These are phyloP conservation scores for Sphagnum tenellum DNA, from an alignment of 225 moss, liverwort and hornwort species.

Conservation along the genomic window DNA sequence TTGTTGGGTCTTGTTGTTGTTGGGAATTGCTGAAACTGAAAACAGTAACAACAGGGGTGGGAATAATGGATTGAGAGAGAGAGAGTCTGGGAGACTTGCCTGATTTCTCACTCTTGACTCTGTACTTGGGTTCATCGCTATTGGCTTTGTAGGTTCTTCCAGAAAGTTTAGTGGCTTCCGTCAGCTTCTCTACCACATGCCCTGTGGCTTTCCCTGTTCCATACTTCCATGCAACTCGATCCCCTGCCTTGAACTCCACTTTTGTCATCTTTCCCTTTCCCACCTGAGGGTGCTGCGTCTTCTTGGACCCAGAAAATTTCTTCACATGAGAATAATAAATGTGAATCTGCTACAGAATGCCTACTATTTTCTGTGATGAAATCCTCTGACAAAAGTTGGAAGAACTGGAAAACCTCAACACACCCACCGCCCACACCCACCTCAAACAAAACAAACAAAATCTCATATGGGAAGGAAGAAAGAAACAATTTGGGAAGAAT, in stretches of 20 bases:
- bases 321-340: too few relatives aligned
- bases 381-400: too few relatives aligned
- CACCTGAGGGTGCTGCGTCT: too few relatives aligned
- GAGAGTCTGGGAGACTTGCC: conserved; percentile 16
- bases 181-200: conserved; percentile 47
- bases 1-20: too few relatives aligned
- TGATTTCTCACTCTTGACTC: conserved; percentile 51
- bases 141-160: conserved; percentile 52
- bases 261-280: conserved; percentile 28
- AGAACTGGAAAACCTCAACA: too few relatives aligned
- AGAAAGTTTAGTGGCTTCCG: conserved; percentile 44
- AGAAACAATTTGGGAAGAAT: too few relatives aligned
- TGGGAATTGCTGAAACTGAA: not conserved
- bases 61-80: not conserved
- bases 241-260: conserved; percentile 50
- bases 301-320: too few relatives aligned
- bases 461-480: too few relatives aligned
- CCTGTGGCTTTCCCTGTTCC: conserved; percentile 54
- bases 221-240: conserved; percentile 58
- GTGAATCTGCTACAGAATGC: too few relatives aligned
- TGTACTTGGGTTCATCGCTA: conserved; percentile 55
- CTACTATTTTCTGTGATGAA: too few relatives aligned
- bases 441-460: too few relatives aligned
- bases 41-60: not conserved
- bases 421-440: too few relatives aligned